Base-by-base conservation (phyloP, 2,329 filamentous ascomycete genomes). In the Cyanodermella asteris region DNA sequence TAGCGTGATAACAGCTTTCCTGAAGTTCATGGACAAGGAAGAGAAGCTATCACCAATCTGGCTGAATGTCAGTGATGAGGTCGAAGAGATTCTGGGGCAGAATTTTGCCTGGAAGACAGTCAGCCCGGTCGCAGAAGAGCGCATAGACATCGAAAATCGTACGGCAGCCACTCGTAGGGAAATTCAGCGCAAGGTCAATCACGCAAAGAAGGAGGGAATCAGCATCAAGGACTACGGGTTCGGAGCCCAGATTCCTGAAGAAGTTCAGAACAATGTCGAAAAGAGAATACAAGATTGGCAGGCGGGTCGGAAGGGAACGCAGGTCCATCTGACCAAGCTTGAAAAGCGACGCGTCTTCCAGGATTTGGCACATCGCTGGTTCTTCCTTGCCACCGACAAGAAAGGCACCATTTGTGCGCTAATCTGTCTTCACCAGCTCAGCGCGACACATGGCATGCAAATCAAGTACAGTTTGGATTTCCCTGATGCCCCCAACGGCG, bases 401-500 rank as follows among this genome's bases (percentile, higher is more conserved):
- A 63, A 76, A 10, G 75, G 75, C 33, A 65, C 61, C 31, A 66
- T 93, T 28, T 61, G 61, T 20, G 72, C 74, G 17, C 63, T 93
- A 30, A 72, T 84, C n/a, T 71, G 84, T 6, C 57, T 93, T 38
- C 75, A 76, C 26, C 75, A 80, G 46, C 65, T 93, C 15, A 66
- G 74, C 4, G 77, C 80, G 2, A 58, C 65, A 18, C 67, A 90
- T 44, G 82, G 82, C 27, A 90, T 80, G 68, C 82, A 93, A 54
- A 72, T 91, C 44, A 93, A 93, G 55, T 91, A 87, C 57, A 76
- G 75, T n/a, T 67, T 93, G 27, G 80, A 93, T 49, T 91, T 93
- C 59, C 82, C 81, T 0, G 68, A 66, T 14, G 66, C 81, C 1
- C 75, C 82, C n/a, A 77, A 68, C 22, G 82, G 82, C 23, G 72